Conservation (phyloP, 805 yeast species). For the Starmerella sirachaensis region DNA sequence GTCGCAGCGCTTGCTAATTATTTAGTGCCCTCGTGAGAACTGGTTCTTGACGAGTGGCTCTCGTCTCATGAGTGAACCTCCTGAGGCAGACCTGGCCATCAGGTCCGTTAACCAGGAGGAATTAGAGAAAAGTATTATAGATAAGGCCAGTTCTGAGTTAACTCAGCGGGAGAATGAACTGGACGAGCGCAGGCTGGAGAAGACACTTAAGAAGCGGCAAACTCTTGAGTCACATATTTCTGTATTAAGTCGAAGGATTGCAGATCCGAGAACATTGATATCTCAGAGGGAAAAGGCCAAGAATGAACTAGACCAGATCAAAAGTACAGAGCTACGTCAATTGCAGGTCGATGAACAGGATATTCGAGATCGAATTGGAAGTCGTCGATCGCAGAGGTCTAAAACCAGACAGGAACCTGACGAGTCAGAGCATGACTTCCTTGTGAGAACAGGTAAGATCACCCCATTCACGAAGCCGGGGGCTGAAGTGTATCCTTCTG, state of each 20-base stretch:
- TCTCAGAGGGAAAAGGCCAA: conserved; percentile 47
- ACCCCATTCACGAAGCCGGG: conserved; percentile 67
- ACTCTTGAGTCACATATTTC: conserved; percentile 36
- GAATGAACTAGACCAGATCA: conserved; percentile 43
- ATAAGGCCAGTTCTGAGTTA: conserved; percentile 44
- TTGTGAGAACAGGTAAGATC: conserved; percentile 79
- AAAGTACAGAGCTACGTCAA: conserved; percentile 40
- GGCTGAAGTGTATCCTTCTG: conserved; percentile 21
- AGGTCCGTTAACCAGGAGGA: conserved; percentile 65
- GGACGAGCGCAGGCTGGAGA: conserved; percentile 64
- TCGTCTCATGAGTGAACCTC: not conserved
- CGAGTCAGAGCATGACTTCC: conserved; percentile 69
- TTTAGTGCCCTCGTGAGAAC: too few relatives aligned
- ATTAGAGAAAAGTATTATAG: conserved; percentile 62
- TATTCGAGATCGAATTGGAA: conserved; percentile 38
- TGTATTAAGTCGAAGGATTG: conserved; percentile 38
- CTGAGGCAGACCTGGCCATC: conserved; percentile 6
- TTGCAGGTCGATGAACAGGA: conserved; percentile 53
- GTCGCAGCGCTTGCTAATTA: too few relatives aligned
- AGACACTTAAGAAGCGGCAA: conserved; percentile 41
- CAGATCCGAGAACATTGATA: conserved; percentile 46
- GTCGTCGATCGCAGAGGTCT: conserved; percentile 4
- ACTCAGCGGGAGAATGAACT: conserved; percentile 53
- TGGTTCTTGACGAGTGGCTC: too few relatives aligned
- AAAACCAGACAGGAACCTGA: conserved; percentile 32